Conservation (phyloP, 2,329 filamentous ascomycete genomes). For the Alternaria incomplexa region DNA sequence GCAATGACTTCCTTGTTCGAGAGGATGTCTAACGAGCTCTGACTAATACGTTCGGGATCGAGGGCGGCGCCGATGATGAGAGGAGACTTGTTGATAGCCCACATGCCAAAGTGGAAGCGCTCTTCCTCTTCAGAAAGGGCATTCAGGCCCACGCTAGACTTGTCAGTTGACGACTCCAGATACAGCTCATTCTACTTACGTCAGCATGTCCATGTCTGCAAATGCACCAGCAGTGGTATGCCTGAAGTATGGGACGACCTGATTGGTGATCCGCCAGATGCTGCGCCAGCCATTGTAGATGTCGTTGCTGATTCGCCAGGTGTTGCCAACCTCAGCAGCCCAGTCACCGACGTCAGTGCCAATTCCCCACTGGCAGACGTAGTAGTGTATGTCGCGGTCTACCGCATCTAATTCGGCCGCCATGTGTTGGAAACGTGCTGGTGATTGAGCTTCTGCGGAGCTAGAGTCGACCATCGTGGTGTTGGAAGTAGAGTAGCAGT, state of each 20-base stretch:
- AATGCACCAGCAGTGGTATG: constrained; percentile 37
- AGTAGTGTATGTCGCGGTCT: constrained; percentile 44
- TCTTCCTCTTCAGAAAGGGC: constrained; percentile 47
- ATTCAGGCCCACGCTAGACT: constrained; percentile 43
- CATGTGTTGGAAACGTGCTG: constrained; percentile 41
- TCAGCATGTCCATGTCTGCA: constrained; percentile 54
- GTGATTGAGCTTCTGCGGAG: constrained; percentile 34
- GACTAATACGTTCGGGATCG: constrained; percentile 32
- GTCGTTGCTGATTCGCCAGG: constrained; percentile 47
- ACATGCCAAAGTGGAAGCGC: constrained; percentile 55
- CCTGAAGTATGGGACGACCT: constrained; percentile 39
- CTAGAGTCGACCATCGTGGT: constrained; percentile 46
- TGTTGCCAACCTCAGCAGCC: constrained; percentile 43
- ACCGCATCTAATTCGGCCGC: constrained; percentile 31
- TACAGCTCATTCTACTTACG: constrained; percentile 22
- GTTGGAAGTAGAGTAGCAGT: constrained; percentile 38
- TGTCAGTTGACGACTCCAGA: neutral
- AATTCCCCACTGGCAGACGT: constrained; percentile 49
- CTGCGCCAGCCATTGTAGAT: constrained; percentile 44
- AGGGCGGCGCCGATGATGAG: constrained; percentile 52
- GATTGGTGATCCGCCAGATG: constrained; percentile 44
- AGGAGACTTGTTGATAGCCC: constrained; percentile 56
- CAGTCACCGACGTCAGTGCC: constrained; percentile 44
- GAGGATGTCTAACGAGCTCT: constrained; percentile 36
- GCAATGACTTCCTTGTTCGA: constrained; percentile 62